Evolutionary conservation across 768 basidiomycete genomes (phyloP), one percentile per base, ranked within the genome.

Genomic region (Gelatoporia subvermispora): DNA sequence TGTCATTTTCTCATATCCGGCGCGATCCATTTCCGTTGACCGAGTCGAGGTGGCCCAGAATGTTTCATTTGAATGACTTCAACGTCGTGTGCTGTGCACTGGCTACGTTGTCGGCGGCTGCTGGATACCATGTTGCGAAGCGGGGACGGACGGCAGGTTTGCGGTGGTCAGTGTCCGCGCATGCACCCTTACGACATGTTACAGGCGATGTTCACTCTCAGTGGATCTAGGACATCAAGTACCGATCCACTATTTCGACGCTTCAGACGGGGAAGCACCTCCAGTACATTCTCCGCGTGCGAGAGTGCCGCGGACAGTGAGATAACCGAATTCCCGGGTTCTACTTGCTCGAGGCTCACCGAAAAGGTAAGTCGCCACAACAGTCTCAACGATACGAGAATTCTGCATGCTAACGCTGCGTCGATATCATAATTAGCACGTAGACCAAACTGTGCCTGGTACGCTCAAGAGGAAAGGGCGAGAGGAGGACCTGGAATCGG

Each of bases 11-110:
- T 18, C 15, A 15, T 35, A 35, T 17, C 22, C 10, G 18, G 3
- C n/a, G 9, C 35, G 9, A 35, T n/a, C 37, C 5, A 38, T 5
- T n/a, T 16, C 15, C n/a, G n/a, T 8, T 16, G 20, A n/a, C 37
- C 37, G 37, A 38, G 37, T 38, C 37, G 5, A 16, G 28, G 28
- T 31, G 13, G 28, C 5, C 28, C 5, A 13, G 13, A 13, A 63
- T 61, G 60, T 57, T 60, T 28, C 60, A 52, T 3, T 41, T 61
- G 41, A 56, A 57, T 51, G 60, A 63, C 46, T 58, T 61, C 51
- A 59, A 61, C 40, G 22, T 61, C 47, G 55, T 61, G 4, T 57
- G 55, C 17, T 55, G 58, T 49, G 62, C 62, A 13, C 45, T 61
- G 17, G 62, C 62, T 3, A 63, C 60, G 3, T 35, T 61, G 38